phyloP scores from a whole-genome alignment of 2,329 filamentous ascomycete genomes.

The Epichloe glyceriae region DNA sequence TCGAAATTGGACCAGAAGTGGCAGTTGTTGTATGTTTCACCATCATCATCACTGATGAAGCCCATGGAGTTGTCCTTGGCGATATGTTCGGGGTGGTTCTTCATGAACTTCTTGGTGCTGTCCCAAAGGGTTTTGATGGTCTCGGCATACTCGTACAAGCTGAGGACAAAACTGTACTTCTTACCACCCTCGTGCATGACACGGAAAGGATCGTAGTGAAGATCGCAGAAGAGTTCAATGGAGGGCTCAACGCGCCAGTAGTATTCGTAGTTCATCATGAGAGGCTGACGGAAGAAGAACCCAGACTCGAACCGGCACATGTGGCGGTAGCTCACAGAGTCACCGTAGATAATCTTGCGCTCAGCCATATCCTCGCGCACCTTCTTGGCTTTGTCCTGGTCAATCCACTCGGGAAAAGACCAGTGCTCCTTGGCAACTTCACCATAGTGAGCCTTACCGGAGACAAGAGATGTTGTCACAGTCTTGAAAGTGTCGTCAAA shows the following conservation, averaged over 20 bases:
- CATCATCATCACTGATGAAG: slow-evolving; percentile 84
- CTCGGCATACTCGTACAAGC: slow-evolving; percentile 90
- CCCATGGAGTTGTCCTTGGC: slow-evolving; percentile 72
- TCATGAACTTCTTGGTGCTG: slow-evolving; percentile 87
- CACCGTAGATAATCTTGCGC: slow-evolving; percentile 95
- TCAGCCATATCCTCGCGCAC: slow-evolving; percentile 89
- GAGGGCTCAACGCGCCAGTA: slow-evolving; percentile 99
- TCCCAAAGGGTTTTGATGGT: slow-evolving; percentile 96
- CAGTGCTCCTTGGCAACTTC: slow-evolving; percentile 85
- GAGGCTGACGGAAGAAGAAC: slow-evolving; percentile 92
- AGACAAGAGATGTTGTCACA: slow-evolving; percentile 78
- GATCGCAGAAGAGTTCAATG: slow-evolving; percentile 90
- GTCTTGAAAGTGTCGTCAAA: slow-evolving; percentile 92
- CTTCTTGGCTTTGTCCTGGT: slow-evolving; percentile 81
- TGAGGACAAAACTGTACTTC: slow-evolving; percentile 96
- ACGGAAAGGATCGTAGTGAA: slow-evolving; percentile 92
- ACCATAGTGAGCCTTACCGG: slow-evolving; percentile 83
- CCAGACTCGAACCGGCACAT: slow-evolving; percentile 99
- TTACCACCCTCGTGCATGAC: slow-evolving; percentile 93
- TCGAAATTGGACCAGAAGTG: slow-evolving; percentile 99
- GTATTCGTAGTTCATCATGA: slow-evolving; percentile 96
- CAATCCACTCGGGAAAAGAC: slow-evolving; percentile 94
- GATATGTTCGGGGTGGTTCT: slow-evolving; percentile 80
- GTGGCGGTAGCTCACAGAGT: slow-evolving; percentile 92
- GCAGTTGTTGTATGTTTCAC: slow-evolving; percentile 90